Percentiles rank a stretch among this genome's conserved stretches.
These are phyloP conservation scores for Cutaneotrichosporon sp. DNA, from an alignment of 1,284 basidiomycete genomes.

Conservation along the genomic window DNA sequence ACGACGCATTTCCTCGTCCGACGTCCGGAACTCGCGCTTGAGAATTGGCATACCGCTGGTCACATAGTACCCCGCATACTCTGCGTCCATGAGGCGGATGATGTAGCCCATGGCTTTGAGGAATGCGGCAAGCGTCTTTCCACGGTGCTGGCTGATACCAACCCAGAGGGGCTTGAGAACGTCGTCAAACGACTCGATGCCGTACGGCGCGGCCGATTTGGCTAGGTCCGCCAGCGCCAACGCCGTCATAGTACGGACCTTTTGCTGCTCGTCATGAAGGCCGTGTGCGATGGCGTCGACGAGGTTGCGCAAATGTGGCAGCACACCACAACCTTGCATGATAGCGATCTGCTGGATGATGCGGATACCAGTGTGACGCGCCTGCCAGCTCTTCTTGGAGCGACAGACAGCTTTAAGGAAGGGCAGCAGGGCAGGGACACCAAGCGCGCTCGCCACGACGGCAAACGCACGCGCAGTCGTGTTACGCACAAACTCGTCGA, in stretches of 20 bases:
- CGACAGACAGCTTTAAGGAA: conserved; percentile 98
- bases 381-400: conserved; percentile 99
- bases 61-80: conserved; percentile 96
- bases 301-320: conserved; percentile 92
- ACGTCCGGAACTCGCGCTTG: conserved; percentile 98
- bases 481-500: conserved; percentile 98
- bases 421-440: conserved; percentile 93
- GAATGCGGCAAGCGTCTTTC: conserved; percentile 96
- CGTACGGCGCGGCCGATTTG: conserved; percentile 95
- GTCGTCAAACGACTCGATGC: conserved; percentile 98
- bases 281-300: conserved; percentile 96
- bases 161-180: conserved; percentile 98
- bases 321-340: conserved; percentile 99
- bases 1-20: conserved; percentile 99
- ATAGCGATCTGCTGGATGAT: conserved; percentile 99
- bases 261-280: conserved; percentile 95
- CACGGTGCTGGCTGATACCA: conserved; percentile 94
- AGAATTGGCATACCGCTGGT: conserved; percentile 96
- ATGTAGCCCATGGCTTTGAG: conserved; percentile 99
- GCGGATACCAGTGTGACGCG: conserved; percentile 96
- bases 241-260: conserved; percentile 98
- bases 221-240: conserved; percentile 92
- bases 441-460: conserved; percentile 95
- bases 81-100: conserved; percentile 98
- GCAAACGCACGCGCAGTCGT: conserved; percentile 99